A percentile compares a stretch with the other conserved stretches of the same genome.
Conservation (phyloP, 116 monocot genomes). For the Cymodocea nodosa region DNA sequence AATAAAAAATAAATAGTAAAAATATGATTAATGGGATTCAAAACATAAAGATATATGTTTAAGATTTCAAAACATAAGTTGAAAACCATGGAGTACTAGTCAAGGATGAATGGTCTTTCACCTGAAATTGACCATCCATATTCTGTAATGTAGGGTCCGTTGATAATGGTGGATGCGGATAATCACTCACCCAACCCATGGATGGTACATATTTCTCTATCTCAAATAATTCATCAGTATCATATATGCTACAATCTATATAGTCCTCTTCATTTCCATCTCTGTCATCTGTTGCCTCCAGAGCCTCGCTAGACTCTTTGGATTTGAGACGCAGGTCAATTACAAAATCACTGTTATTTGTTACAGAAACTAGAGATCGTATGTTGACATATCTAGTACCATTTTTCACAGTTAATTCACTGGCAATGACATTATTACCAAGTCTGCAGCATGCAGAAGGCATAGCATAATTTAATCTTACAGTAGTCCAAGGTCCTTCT, state of each 20-base stretch:
- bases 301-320: constrained; percentile 11
- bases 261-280: constrained; percentile 11
- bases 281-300: constrained; percentile 5
- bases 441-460: constrained; percentile 84
- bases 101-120: constrained; percentile 8
- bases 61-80: too few relatives aligned
- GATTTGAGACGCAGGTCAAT: constrained; percentile 56
- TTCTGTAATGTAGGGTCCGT: background rate
- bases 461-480: constrained; percentile 86
- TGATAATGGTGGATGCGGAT: constrained; percentile 13
- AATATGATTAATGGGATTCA: too few relatives aligned
- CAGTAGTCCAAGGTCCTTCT: constrained; percentile 89
- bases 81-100: background rate
- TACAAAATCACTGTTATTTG: constrained; percentile 64
- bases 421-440: constrained; percentile 83
- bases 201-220: constrained; percentile 43
- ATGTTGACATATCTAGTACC: constrained; percentile 81
- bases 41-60: too few relatives aligned
- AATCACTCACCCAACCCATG: constrained; percentile 48
- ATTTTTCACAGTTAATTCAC: constrained; percentile 72
- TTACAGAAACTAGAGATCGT: constrained; percentile 71
- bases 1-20: too few relatives aligned
- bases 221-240: constrained; percentile 67
- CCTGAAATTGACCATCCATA: constrained; percentile 26
- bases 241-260: constrained; percentile 19